Conservation (phyloP, 2,329 filamentous ascomycete genomes). For the Claviceps sp. region DNA sequence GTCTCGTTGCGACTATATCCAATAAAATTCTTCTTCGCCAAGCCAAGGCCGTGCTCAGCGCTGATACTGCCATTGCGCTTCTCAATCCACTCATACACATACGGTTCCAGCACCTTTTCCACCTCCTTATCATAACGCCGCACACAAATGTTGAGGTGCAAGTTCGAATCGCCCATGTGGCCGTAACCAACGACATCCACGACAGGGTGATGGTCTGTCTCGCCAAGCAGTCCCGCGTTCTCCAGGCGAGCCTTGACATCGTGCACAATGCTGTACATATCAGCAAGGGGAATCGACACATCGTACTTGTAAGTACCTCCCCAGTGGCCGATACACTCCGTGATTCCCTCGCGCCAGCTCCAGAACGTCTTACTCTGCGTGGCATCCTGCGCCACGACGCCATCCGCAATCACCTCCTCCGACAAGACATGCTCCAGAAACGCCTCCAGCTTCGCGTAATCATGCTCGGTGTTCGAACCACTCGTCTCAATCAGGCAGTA, state of each 20-base stretch:
- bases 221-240: conserved; percentile 63
- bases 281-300: conserved; percentile 76
- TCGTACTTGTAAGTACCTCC: conserved; percentile 99
- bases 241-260: conserved; percentile 64
- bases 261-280: conserved; percentile 82
- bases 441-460: conserved; percentile 75
- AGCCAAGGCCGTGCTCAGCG: conserved; percentile 84
- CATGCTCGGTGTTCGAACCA: conserved; percentile 87
- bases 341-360: conserved; percentile 87
- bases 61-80: conserved; percentile 85
- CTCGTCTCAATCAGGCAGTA: conserved; percentile 96
- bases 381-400: conserved; percentile 84
- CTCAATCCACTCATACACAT: conserved; percentile 93
- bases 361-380: conserved; percentile 78
- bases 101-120: conserved; percentile 81
- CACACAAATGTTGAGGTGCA: conserved; percentile 84
- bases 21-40: conserved; percentile 93
- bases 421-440: conserved; percentile 91
- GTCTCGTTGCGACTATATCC: conserved; percentile 82
- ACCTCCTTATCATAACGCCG: conserved; percentile 75
- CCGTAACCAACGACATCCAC: conserved; percentile 90
- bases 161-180: conserved; percentile 94
- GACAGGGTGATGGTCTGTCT: conserved; percentile 63
- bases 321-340: conserved; percentile 77
- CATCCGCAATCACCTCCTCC: conserved; percentile 74